These are phyloP conservation scores for Tulasnella sp. DNA, from an alignment of 768 basidiomycete genomes.

Conservation along the genomic window DNA sequence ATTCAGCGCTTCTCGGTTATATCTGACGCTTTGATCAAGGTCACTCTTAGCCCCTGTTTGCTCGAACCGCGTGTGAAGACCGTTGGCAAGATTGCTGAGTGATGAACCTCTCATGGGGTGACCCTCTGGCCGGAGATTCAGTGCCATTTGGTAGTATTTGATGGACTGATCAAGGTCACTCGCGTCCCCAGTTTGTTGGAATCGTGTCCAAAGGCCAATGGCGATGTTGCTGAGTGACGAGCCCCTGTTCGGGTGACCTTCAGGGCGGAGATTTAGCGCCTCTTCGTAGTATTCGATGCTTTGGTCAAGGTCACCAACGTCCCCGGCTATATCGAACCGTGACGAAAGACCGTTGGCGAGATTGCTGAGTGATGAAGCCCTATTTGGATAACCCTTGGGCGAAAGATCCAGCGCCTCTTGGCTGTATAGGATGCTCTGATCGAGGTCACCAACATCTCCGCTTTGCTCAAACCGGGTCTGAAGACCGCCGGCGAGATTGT, in stretches of 20 bases:
- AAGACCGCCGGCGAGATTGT: not conserved
- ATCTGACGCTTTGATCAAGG: not conserved
- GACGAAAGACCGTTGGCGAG: not conserved
- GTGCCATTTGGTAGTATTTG: not conserved
- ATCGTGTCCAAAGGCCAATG: not conserved
- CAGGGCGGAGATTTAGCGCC: not conserved
- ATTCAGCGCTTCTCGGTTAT: not conserved
- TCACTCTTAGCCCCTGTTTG: not conserved
- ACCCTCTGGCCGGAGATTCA: not conserved
- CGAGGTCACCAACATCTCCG: not conserved
- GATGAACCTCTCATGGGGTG: not conserved
- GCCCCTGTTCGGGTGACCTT: not conserved
- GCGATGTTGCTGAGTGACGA: not conserved
- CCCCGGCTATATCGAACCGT: not conserved
- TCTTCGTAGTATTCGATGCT: not conserved
- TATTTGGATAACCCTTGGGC: not conserved
- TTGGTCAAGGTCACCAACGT: not conserved
- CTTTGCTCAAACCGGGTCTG: not conserved
- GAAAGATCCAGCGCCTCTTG: not conserved
- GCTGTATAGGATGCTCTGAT: not conserved
- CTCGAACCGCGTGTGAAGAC: not conserved
- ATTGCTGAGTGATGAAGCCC: not conserved
- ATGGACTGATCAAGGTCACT: not conserved
- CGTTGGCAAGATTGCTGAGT: not conserved
- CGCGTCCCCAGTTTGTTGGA: not conserved